phyloP scores from a whole-genome alignment of 2,329 filamentous ascomycete genomes.

The Pyrenochaeta sp. region DNA sequence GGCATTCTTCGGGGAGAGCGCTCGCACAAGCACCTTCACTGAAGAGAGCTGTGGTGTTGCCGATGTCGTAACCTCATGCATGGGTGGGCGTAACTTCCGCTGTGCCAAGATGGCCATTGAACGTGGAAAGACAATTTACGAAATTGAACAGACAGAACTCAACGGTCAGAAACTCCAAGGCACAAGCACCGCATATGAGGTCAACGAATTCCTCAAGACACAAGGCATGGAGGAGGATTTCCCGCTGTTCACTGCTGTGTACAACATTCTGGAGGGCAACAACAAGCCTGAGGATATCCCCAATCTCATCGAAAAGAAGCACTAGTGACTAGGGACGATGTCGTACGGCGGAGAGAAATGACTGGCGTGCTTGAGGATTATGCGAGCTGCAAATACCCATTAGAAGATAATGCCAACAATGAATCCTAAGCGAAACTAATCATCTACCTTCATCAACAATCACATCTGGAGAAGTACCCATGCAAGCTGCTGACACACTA shows the following conservation, averaged over 20 bases:
- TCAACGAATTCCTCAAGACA: constrained; percentile 85
- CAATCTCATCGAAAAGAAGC: constrained; percentile 59
- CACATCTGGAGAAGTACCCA: too few species aligned
- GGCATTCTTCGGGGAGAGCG: constrained; percentile 86
- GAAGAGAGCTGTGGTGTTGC: constrained; percentile 95
- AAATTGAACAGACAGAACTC: constrained; percentile 87
- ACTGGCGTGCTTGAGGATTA: not conserved
- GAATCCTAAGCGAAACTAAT: not conserved
- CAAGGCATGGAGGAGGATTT: constrained; percentile 82
- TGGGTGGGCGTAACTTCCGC: constrained; percentile 89
- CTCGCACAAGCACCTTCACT: constrained; percentile 88
- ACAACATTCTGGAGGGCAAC: constrained; percentile 78
- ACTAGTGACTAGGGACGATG: too few species aligned
- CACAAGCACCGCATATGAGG: constrained; percentile 88
- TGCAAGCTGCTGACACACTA: not conserved
- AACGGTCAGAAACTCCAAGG: constrained; percentile 98
- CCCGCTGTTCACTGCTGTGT: constrained; percentile 90
- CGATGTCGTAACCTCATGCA: constrained; percentile 93
- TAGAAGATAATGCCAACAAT: not conserved
- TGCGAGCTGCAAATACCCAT: constrained; percentile 2
- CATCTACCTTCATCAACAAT: too few species aligned
- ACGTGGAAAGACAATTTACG: constrained; percentile 78
- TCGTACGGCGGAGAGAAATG: too few species aligned
- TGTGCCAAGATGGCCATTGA: constrained; percentile 89
- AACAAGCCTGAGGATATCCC: constrained; percentile 84